Base-by-base conservation (phyloP, 495 filamentous ascomycete genomes). In the Beverwykella pulmonaria region DNA sequence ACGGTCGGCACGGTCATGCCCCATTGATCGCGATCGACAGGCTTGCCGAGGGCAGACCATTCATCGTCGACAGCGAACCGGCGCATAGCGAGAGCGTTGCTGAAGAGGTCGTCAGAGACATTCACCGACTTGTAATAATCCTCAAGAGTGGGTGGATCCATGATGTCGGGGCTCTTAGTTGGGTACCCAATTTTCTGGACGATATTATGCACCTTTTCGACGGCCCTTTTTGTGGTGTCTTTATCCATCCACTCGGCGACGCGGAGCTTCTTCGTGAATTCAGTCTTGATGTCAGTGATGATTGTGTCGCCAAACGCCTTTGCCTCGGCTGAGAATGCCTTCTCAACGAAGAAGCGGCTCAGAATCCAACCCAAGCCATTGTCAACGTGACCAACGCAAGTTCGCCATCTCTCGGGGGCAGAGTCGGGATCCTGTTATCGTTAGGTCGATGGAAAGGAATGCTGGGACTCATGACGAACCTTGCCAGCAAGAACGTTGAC, bases 141-240 rank as follows among this genome's bases (percentile, higher is more conserved):
- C 41, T 82, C 77, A 8, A 90, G 76, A 36, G 81, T 81, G 0
- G 79, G 75, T 12, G 86, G 81, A 58, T 89, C 80, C 67, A 82
- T 78, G 57, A 90, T 81, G 69, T 90, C 80, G 1, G 88, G 87
- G 58, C 82, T 86, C 53, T 83, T 83, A 23, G 85, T 88, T 10
- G 87, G 88, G 73, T 86, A 92, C 3, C 88, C 89, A 46, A 92
- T 90, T 70, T 91, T 90, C 73, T 90, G 87, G 30, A 84, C 77
- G 65, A 91, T 90, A 53, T 88, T 88, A 61, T 85, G 81, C 19
- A 90, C 85, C 73, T 92, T 92, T 63, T 87, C 74, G 47, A 84
- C 84, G 30, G 86, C 88, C 23, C 86, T 73, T 60, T 85, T 78
- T 46, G 84, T 82, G 26, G 89, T 84, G 46, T 84, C 82, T 8